Conservation (phyloP, 2,329 filamentous ascomycete species). For the Pyrenophora graminea region DNA sequence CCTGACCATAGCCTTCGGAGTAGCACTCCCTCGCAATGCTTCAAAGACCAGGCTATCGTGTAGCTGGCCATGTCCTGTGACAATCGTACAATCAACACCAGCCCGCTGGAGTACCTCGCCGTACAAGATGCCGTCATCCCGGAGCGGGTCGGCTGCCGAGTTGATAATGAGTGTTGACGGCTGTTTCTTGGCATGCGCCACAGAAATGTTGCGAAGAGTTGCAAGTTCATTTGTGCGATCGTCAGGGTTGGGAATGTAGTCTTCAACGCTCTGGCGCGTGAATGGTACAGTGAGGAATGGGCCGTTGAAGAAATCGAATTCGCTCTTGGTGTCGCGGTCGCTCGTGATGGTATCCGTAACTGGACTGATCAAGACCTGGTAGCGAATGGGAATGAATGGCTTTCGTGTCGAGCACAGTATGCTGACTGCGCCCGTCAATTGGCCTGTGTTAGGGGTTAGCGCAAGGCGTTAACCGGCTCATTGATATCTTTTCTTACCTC, state of each 20-base stretch:
- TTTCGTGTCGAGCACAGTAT: no score
- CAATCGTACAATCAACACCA: conserved; percentile 3
- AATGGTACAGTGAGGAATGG: conserved; percentile 5
- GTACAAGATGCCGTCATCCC: not conserved
- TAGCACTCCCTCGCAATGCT: no score
- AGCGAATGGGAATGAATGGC: not conserved
- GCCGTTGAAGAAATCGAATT: conserved; percentile 10
- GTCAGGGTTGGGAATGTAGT: conserved; percentile 1
- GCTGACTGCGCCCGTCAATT: no score
- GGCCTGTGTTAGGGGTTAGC: no score
- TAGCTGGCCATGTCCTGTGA: not conserved
- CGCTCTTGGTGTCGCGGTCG: conserved; percentile 4
- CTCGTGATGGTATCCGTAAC: not conserved
- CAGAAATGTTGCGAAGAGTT: conserved; percentile 2
- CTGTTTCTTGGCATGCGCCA: conserved; percentile 7
- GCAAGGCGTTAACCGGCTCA: no score
- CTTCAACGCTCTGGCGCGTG: not conserved
- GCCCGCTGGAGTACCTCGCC: conserved; percentile 6
- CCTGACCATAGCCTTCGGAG: no score
- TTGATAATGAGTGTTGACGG: conserved; percentile 10
- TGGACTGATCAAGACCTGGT: conserved; percentile 4
- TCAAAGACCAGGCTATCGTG: no score
- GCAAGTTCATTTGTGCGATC: conserved; percentile 7
- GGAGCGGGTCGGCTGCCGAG: conserved; percentile 1
- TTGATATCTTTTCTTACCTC: no score